A percentile compares a stretch with the other conserved stretches of the same genome.
Evolutionary conservation across 177 flowering plant genomes (phyloP).

Genomic region (Vitis hybrid): DNA sequence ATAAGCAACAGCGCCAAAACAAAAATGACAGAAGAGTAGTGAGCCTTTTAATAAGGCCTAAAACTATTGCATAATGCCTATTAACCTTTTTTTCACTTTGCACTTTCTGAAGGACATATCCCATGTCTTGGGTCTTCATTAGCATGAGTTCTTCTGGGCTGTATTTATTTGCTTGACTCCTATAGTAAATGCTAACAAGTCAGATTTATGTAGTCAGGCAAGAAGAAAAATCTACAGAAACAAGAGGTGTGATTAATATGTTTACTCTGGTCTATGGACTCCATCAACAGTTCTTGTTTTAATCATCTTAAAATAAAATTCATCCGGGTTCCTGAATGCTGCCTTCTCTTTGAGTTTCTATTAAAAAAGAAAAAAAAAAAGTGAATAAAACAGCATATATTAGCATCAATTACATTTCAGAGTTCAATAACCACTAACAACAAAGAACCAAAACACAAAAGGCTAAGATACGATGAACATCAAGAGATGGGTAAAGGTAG

Average conservation of each 20-base stretch:
- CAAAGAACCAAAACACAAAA: neutral
- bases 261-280: slow-evolving; percentile 68
- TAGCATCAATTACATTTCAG: neutral
- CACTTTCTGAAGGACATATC: slow-evolving; percentile 72
- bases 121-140: slow-evolving; percentile 92
- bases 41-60: too few relatives aligned
- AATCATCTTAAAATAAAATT: slow-evolving; percentile 83
- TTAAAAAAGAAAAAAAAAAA: neutral
- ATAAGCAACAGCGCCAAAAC: too few relatives aligned
- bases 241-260: neutral
- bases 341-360: slow-evolving; percentile 88
- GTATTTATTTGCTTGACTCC: slow-evolving; percentile 69
- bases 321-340: slow-evolving; percentile 82
- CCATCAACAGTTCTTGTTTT: slow-evolving; percentile 60
- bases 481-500: neutral
- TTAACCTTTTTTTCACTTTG: slow-evolving; percentile 80
- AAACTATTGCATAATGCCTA: neutral
- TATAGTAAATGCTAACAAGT: slow-evolving; percentile 9
- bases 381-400: neutral
- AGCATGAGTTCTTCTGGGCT: slow-evolving; percentile 71
- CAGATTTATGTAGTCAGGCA: neutral
- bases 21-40: too few relatives aligned
- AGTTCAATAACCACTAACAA: neutral
- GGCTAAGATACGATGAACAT: neutral
- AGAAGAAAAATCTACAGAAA: neutral